These are phyloP conservation scores for Rosa multiflora DNA, from an alignment of 306 rosid genomes.

Conservation along the genomic window DNA sequence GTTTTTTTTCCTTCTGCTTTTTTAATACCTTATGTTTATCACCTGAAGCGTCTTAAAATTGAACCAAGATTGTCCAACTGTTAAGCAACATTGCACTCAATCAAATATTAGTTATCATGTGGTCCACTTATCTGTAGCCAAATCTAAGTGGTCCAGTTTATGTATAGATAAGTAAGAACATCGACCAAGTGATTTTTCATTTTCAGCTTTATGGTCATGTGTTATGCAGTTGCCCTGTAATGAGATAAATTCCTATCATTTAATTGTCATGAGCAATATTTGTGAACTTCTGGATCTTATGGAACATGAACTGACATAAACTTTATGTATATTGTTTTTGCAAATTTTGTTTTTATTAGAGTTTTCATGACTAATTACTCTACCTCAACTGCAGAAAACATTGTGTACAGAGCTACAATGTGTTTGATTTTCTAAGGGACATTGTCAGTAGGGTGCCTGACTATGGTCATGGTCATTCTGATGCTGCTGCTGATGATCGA, in stretches of 20 bases:
- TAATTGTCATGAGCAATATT: background rate
- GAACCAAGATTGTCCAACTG: background rate
- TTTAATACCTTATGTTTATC: background rate
- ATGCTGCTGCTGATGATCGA: slow-evolving; percentile 71
- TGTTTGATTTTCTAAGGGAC: slow-evolving; percentile 91
- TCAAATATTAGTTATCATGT: background rate
- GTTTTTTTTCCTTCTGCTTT: background rate
- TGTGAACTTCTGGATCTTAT: background rate
- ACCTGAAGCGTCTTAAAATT: background rate
- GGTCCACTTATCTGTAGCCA: background rate
- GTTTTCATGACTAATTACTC: slow-evolving; percentile 25
- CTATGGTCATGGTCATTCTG: slow-evolving; percentile 87
- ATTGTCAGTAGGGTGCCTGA: slow-evolving; percentile 90
- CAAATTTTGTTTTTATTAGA: slow-evolving; percentile 3
- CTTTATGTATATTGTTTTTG: background rate
- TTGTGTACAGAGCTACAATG: slow-evolving; percentile 93
- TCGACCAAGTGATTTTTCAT: background rate
- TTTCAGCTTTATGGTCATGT: background rate
- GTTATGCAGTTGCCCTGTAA: background rate
- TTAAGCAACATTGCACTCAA: background rate
- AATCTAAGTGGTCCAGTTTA: background rate
- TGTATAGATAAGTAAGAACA: background rate
- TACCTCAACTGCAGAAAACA: slow-evolving; percentile 70
- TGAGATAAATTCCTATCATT: background rate
- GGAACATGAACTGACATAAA: background rate